Conservation (phyloP, 176 grass and related monocot species). For the Areca catechu region DNA sequence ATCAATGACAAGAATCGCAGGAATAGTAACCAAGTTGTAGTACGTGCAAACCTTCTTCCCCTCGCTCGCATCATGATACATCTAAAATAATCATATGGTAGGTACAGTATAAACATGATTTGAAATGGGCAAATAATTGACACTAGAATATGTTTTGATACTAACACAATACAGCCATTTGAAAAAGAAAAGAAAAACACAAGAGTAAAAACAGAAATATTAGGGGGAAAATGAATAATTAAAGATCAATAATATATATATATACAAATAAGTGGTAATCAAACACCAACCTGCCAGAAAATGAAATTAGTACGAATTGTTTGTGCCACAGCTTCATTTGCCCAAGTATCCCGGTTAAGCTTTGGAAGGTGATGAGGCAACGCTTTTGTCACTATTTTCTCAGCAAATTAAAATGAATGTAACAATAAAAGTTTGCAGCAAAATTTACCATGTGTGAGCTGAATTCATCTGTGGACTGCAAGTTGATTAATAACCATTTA, state of each 20-base stretch:
- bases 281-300: conserved; percentile 87
- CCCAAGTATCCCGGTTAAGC: conserved; percentile 97
- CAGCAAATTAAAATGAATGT: too few species aligned
- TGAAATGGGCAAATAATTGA: too few species aligned
- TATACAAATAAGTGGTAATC: neutral
- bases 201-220: too few species aligned
- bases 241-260: neutral
- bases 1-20: conserved; percentile 77
- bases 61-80: conserved; percentile 67
- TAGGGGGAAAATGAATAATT: neutral
- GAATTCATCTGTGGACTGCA: conserved; percentile 85
- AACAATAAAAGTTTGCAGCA: neutral
- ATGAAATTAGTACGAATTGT: conserved; percentile 90
- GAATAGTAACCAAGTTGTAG: conserved; percentile 68
- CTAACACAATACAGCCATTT: neutral
- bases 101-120: neutral
- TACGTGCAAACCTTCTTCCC: conserved; percentile 94
- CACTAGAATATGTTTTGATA: too few species aligned
- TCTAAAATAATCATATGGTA: conserved; percentile 33
- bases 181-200: neutral
- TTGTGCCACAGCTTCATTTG: conserved; percentile 75
- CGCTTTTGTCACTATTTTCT: conserved; percentile 11
- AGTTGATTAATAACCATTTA: conserved; percentile 92
- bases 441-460: conserved; percentile 83
- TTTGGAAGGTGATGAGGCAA: conserved; percentile 23